Evolutionary conservation across 2,329 filamentous ascomycete species (phyloP).

Genomic region (Annulohypoxylon truncatum): DNA sequence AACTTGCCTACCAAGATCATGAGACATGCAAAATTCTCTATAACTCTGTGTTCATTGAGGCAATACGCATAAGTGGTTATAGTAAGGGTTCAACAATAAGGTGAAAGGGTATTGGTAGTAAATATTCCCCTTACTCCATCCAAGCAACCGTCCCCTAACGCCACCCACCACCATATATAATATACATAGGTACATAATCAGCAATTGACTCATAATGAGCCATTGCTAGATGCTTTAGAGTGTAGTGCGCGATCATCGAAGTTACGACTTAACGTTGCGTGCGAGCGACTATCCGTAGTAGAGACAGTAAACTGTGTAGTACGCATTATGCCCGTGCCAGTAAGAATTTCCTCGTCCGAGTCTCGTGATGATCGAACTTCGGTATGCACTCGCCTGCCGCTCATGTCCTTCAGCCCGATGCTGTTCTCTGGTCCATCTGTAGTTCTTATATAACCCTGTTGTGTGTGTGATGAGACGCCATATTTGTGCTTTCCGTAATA

Average conservation of each 20-base stretch:
- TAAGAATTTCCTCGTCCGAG: conserved; percentile 40
- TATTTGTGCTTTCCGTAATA: conserved; percentile 39
- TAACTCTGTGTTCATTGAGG: background rate
- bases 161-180: background rate
- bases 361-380: conserved; percentile 33
- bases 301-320: conserved; percentile 36
- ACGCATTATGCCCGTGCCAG: conserved; percentile 37
- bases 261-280: background rate
- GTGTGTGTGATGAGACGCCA: conserved; percentile 21
- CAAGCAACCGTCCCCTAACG: background rate
- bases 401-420: conserved; percentile 34
- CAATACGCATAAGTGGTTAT: background rate
- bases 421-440: conserved; percentile 20
- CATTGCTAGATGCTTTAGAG: conserved; percentile 32
- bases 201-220: conserved; percentile 18
- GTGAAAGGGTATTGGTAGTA: background rate
- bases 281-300: conserved; percentile 24
- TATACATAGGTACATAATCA: conserved; percentile 3
- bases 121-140: background rate
- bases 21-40: background rate
- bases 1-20: background rate
- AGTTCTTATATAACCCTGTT: conserved; percentile 39
- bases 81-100: background rate
- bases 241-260: conserved; percentile 9
- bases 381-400: conserved; percentile 21